phyloP scores from a whole-genome alignment of 148 eudicot genomes.

The Chenopodium album region DNA sequence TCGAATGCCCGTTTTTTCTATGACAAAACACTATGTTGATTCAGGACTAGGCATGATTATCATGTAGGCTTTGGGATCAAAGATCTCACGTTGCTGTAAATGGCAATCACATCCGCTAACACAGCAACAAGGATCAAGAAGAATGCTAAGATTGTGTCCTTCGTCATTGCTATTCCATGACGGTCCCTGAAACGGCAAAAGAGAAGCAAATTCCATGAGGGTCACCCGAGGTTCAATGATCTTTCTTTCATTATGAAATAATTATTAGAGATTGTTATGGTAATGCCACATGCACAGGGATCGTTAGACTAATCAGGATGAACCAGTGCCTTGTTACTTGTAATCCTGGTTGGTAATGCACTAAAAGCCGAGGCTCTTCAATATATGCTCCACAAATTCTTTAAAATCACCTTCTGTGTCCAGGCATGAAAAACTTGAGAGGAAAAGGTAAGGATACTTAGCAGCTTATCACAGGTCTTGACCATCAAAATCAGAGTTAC shows the following conservation, averaged over 20 bases:
- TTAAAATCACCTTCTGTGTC: background rate
- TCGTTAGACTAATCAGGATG: background rate
- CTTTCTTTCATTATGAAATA: background rate
- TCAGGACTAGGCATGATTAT: background rate
- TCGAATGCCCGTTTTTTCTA: background rate
- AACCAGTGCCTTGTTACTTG: background rate
- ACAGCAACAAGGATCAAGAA: constrained; percentile 70
- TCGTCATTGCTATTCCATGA: constrained; percentile 55
- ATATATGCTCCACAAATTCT: background rate
- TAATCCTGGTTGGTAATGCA: background rate
- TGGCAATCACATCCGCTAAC: constrained; percentile 60
- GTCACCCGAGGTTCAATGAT: background rate
- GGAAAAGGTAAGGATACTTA: background rate
- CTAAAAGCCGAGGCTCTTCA: background rate
- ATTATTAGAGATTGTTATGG: background rate
- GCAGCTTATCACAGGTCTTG: too few relatives aligned
- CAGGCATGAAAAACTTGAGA: background rate
- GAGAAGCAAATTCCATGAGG: background rate
- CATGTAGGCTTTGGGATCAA: constrained; percentile 19
- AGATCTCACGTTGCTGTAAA: constrained; percentile 55
- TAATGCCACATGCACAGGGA: background rate
- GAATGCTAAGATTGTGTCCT: constrained; percentile 61
- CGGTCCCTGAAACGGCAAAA: constrained; percentile 47
- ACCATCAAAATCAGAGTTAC: background rate
- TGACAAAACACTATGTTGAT: background rate